Evolutionary conservation across 306 rosid species (phyloP), one percentile per base, ranked within the genome.

Genomic region (Aeschynomene evenia): DNA sequence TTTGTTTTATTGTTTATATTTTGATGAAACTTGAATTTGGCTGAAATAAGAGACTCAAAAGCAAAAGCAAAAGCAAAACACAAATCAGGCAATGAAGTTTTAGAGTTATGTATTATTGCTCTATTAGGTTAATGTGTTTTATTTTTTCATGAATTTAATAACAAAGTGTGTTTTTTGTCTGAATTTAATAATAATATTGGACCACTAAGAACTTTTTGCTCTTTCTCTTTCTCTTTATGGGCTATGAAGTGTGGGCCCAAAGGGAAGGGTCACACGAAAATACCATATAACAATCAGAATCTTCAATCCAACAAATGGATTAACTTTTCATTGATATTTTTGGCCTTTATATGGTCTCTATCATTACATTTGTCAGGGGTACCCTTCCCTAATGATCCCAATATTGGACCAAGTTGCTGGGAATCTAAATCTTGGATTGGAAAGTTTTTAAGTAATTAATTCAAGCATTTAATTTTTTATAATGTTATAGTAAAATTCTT

Each of bases 211-310:
- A 6, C 0, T 28, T 28, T 26, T n/a, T n/a, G n/a, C n/a, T n/a
- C n/a, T n/a, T n/a, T 45, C 26, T 3, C 24, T 34, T 34, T 37
- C 8, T 37, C 26, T 8, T 23, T 40, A 26, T 59, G 59, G 77
- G 29, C 20, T 60, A 13, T 48, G 62, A 59, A 49, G 13, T 60
- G 40, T 48, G 70, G 77, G 33, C 70, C 77, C 77, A 23, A 14
- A 5, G 26, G 33, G 6, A 28, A 8, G 49, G 46, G 12, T 59
- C 3, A 11, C 5, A 31, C 6, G 11, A 50, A 55, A 55, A 42
- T 42, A 13, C 3, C 23, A 15, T 36, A 24, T 23, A 39, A 29
- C 37, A 49, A 49, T 31, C 1, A n/a, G 50, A 51, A 67, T 39
- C 20, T 19, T 2, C 10, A 54, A 68, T 69, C 67, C 16, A 15